These are phyloP conservation scores for Aspergillus felis DNA, from an alignment of 2,329 filamentous ascomycete genomes.

Conservation along the genomic window DNA sequence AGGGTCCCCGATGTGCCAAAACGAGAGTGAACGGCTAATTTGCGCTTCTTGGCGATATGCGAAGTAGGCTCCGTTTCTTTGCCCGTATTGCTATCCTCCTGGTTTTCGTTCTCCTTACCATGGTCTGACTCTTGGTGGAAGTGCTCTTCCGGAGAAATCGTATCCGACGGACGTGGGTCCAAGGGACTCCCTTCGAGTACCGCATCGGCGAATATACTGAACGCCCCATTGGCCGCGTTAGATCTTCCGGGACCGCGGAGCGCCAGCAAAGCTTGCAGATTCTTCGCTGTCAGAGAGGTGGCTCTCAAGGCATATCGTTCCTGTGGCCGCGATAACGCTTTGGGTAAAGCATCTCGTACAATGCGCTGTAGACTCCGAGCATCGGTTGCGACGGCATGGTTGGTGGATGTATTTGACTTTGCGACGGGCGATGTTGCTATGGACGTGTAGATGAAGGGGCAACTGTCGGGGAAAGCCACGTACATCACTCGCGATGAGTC, in stretches of 20 bases:
- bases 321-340: conserved; percentile 71
- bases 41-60: conserved; percentile 54
- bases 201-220: conserved; percentile 72
- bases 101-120: conserved; percentile 13
- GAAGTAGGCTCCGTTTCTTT: not conserved
- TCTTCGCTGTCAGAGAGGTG: conserved; percentile 67
- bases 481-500: conserved; percentile 70
- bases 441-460: conserved; percentile 68
- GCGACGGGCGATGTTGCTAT: conserved; percentile 41
- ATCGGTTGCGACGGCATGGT: conserved; percentile 40
- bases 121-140: conserved; percentile 9
- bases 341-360: conserved; percentile 74
- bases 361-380: conserved; percentile 64
- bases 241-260: conserved; percentile 66
- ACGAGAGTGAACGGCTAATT: conserved; percentile 60
- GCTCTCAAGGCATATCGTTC: conserved; percentile 66
- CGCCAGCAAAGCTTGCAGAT: conserved; percentile 65
- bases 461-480: conserved; percentile 76
- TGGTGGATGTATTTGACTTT: conserved; percentile 31
- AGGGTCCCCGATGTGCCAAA: conserved; percentile 60
- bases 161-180: conserved; percentile 42
- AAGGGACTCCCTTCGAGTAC: conserved; percentile 49
- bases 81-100: conserved; percentile 14
- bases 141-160: conserved; percentile 30
- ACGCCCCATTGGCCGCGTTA: conserved; percentile 71